A percentile compares a stretch with the other conserved stretches of the same genome.
Evolutionary conservation across 2,329 filamentous ascomycete species (phyloP).

Genomic region (Colletotrichum melonis): DNA sequence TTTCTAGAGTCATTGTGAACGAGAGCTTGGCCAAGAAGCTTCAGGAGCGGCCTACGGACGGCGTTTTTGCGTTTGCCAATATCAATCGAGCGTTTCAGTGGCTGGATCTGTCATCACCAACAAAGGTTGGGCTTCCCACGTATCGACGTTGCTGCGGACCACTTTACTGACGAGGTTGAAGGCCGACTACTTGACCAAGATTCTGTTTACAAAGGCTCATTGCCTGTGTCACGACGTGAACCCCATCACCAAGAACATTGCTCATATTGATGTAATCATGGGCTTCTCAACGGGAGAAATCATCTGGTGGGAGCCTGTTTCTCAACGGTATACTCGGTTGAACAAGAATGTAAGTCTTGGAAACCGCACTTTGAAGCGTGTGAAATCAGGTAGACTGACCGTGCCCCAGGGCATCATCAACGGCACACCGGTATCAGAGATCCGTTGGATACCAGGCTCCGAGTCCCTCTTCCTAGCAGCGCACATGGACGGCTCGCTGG

Average conservation of each 20-base stretch:
- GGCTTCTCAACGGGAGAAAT: slow-evolving; percentile 97
- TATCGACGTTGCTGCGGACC: slow-evolving; percentile 34
- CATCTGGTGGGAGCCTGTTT: slow-evolving; percentile 98
- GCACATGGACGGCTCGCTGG: slow-evolving; percentile 88
- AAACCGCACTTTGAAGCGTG: neutral
- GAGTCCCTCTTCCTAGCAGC: slow-evolving; percentile 93
- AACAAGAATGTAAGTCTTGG: slow-evolving; percentile 84
- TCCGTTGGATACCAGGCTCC: slow-evolving; percentile 93
- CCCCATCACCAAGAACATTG: slow-evolving; percentile 78
- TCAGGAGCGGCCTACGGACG: slow-evolving; percentile 80
- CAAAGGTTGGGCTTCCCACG: slow-evolving; percentile 21
- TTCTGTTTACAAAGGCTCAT: slow-evolving; percentile 96
- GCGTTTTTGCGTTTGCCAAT: slow-evolving; percentile 92
- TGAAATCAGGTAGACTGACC: slow-evolving; percentile 20
- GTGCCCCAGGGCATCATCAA: slow-evolving; percentile 82
- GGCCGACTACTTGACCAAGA: slow-evolving; percentile 93
- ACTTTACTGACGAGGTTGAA: slow-evolving; percentile 48
- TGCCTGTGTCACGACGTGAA: slow-evolving; percentile 96
- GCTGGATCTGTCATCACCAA: slow-evolving; percentile 78
- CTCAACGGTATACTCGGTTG: slow-evolving; percentile 92
- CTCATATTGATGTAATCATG: slow-evolving; percentile 91
- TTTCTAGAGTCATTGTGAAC: slow-evolving; percentile 94
- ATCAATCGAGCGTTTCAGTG: slow-evolving; percentile 96
- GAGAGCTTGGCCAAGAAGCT: slow-evolving; percentile 84
- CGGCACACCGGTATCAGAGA: slow-evolving; percentile 83